These are phyloP conservation scores for Paramyrothecium sp. DNA, from an alignment of 2,329 filamentous ascomycete genomes.

Conservation along the genomic window DNA sequence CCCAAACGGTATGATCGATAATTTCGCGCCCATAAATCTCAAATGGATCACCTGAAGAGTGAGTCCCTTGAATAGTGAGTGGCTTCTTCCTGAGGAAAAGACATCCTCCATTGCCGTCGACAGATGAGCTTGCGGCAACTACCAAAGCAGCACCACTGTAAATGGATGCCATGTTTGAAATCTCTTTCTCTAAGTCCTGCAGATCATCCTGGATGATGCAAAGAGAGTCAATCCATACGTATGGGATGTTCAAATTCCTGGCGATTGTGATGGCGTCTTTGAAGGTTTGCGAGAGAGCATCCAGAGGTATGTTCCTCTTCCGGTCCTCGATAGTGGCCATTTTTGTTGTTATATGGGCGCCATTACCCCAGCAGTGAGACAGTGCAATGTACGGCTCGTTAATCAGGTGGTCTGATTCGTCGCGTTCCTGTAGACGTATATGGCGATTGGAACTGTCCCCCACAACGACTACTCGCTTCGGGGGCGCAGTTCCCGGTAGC, in stretches of 20 bases:
- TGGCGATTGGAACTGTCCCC: slow-evolving; percentile 11
- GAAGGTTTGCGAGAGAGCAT: slow-evolving; percentile 12
- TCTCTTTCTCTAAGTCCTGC: slow-evolving; percentile 21
- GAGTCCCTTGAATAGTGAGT: slow-evolving; percentile 10
- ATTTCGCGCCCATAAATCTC: slow-evolving; percentile 13
- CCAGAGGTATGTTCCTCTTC: slow-evolving; percentile 16
- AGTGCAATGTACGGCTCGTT: slow-evolving; percentile 15
- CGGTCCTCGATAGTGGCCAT: slow-evolving; percentile 10
- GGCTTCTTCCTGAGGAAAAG: slow-evolving; percentile 12
- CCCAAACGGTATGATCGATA: slow-evolving; percentile 11
- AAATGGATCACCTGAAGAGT: slow-evolving; percentile 7
- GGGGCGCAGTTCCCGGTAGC: slow-evolving; percentile 4
- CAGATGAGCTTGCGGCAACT: slow-evolving; percentile 17
- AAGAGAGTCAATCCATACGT: slow-evolving; percentile 24
- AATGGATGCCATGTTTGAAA: slow-evolving; percentile 23
- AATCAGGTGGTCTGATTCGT: slow-evolving; percentile 5
- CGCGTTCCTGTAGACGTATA: slow-evolving; percentile 14
- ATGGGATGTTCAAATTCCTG: slow-evolving; percentile 14
- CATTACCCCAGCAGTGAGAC: slow-evolving; percentile 20
- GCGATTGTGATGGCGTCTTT: slow-evolving; percentile 15
- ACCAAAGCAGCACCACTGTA: slow-evolving; percentile 21
- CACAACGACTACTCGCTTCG: slow-evolving; percentile 17
- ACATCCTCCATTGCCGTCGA: slow-evolving; percentile 15
- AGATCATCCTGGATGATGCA: slow-evolving; percentile 24
- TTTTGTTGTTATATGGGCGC: slow-evolving; percentile 8